Percentiles rank a stretch among this genome's conserved stretches.
Conservation (phyloP, 2,329 filamentous ascomycete genomes). For the Thyridium curvatum region DNA sequence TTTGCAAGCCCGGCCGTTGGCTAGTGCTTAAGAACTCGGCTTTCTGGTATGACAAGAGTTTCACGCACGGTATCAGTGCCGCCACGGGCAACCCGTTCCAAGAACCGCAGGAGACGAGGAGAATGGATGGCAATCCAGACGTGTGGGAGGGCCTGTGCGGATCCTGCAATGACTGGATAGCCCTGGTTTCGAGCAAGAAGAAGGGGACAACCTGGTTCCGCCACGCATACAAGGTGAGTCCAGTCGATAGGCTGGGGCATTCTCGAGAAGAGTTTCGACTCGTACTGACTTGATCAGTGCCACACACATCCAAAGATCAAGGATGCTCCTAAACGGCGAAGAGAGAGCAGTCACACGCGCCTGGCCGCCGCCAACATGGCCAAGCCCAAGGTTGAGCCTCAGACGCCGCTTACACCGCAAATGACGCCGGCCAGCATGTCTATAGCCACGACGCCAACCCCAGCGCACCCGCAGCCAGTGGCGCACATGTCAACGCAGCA, state of each 20-base stretch:
- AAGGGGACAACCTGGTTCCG: slow-evolving; percentile 91
- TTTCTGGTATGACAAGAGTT: slow-evolving; percentile 91
- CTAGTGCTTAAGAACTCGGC: slow-evolving; percentile 84
- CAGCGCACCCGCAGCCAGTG: slow-evolving; percentile 12
- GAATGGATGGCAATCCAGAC: slow-evolving; percentile 75
- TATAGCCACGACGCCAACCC: slow-evolving; percentile 32
- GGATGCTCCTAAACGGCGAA: slow-evolving; percentile 61
- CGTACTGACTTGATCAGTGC: slow-evolving; percentile 38
- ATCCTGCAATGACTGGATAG: slow-evolving; percentile 75
- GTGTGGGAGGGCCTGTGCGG: slow-evolving; percentile 77
- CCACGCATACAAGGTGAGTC: slow-evolving; percentile 77
- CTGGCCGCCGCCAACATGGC: slow-evolving; percentile 34
- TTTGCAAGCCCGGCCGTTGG: slow-evolving; percentile 82
- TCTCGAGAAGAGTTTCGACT: neutral
- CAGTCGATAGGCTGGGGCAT: slow-evolving; percentile 4
- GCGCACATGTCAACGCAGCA: slow-evolving; percentile 20
- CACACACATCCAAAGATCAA: slow-evolving; percentile 68
- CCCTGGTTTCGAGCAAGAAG: slow-evolving; percentile 78
- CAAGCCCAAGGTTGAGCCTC: slow-evolving; percentile 40
- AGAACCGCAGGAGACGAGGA: slow-evolving; percentile 66
- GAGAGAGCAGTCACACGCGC: slow-evolving; percentile 52
- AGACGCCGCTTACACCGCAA: slow-evolving; percentile 35
- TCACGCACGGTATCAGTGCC: slow-evolving; percentile 80
- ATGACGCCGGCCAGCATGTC: slow-evolving; percentile 28
- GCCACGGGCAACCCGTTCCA: slow-evolving; percentile 74